Conservation (phyloP, 2,329 filamentous ascomycete genomes). For the Epichloe brachyelytri region DNA sequence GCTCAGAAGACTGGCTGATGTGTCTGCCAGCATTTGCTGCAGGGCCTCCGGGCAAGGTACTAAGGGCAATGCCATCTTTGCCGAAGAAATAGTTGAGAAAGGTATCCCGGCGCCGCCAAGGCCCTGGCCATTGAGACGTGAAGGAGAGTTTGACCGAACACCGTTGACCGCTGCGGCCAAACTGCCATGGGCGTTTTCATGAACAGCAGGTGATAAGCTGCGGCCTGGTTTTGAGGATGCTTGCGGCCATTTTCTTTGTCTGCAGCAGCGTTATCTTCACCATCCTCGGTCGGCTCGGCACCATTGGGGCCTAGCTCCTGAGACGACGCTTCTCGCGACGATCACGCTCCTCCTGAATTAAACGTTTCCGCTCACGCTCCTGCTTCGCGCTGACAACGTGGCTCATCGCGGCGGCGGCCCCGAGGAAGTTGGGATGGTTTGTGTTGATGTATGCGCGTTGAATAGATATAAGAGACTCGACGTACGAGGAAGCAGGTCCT, state of each 20-base stretch:
- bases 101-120: slow-evolving; percentile 64
- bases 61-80: slow-evolving; percentile 59
- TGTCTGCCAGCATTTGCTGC: slow-evolving; percentile 38
- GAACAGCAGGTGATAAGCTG: slow-evolving; percentile 72
- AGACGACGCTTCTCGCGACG: slow-evolving; percentile 70
- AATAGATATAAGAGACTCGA: slow-evolving; percentile 93
- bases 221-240: slow-evolving; percentile 36
- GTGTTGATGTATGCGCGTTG: slow-evolving; percentile 99
- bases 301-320: slow-evolving; percentile 76
- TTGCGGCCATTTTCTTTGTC: slow-evolving; percentile 38
- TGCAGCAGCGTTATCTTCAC: slow-evolving; percentile 33
- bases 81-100: slow-evolving; percentile 99
- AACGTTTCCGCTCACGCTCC: slow-evolving; percentile 74
- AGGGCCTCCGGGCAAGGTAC: slow-evolving; percentile 21
- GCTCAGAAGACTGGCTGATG: slow-evolving; percentile 65
- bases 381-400: slow-evolving; percentile 92
- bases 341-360: slow-evolving; percentile 72
- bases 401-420: slow-evolving; percentile 92
- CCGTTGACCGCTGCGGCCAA: slow-evolving; percentile 58
- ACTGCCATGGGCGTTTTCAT: slow-evolving; percentile 49
- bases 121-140: slow-evolving; percentile 45
- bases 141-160: slow-evolving; percentile 23
- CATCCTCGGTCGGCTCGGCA: slow-evolving; percentile 55
- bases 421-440: slow-evolving; percentile 96
- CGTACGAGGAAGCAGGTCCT: slow-evolving; percentile 78